phyloP scores from a whole-genome alignment of 257 asterid species.

The Capsicum rhomboideum region DNA sequence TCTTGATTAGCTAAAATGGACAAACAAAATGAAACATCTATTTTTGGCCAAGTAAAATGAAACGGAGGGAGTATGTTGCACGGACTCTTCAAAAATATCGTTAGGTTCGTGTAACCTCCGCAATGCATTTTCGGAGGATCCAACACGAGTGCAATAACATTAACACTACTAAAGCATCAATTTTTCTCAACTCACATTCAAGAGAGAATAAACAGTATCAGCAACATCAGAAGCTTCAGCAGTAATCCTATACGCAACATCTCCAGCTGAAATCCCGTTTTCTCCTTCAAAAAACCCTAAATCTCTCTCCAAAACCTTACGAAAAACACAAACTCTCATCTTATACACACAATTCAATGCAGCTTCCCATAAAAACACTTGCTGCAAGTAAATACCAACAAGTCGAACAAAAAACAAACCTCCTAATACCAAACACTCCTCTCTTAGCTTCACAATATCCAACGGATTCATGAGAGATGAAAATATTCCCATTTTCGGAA shows the following conservation, averaged over 20 bases:
- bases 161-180: background rate
- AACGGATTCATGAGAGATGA: slow-evolving; percentile 27
- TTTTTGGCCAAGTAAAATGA: no score
- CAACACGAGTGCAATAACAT: background rate
- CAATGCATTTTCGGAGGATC: background rate
- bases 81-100: background rate
- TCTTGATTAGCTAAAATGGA: no score
- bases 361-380: slow-evolving; percentile 76
- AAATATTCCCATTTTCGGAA: slow-evolving; percentile 55
- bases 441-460: slow-evolving; percentile 22
- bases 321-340: slow-evolving; percentile 52
- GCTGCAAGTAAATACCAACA: slow-evolving; percentile 59
- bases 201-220: slow-evolving; percentile 58
- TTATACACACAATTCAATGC: slow-evolving; percentile 57
- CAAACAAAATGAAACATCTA: no score
- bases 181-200: slow-evolving; percentile 46
- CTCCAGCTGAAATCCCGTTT: slow-evolving; percentile 62
- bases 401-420: slow-evolving; percentile 37
- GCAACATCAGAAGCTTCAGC: slow-evolving; percentile 86
- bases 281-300: slow-evolving; percentile 74
- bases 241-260: slow-evolving; percentile 68
- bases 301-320: slow-evolving; percentile 67
- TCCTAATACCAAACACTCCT: slow-evolving; percentile 40
- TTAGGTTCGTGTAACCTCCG: background rate
- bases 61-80: background rate